Base-by-base conservation (phyloP, 2,329 filamentous ascomycete genomes). In the Pyrenophora seminiperda region DNA sequence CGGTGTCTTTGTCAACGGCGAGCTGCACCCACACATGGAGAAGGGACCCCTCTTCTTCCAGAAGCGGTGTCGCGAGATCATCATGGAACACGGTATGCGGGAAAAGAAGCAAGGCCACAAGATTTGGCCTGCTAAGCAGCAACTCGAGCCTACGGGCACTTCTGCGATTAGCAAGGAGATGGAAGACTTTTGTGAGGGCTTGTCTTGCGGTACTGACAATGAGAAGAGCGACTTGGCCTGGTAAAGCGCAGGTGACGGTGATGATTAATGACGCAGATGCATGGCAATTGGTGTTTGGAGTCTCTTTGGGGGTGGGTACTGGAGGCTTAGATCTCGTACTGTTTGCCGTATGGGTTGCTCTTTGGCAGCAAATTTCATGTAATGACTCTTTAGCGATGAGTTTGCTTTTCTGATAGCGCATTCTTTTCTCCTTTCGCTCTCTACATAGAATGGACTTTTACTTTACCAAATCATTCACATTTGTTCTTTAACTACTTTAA, bases 1-100 rank as follows among this genome's bases (percentile, higher is more conserved):
- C 0, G 83, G 83, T 6, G 77, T 86, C 42, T 87, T 85, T 51
- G 73, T 84, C 65, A 86, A 83, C 61, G 84, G 84, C 43, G 80
- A 85, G 65, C 73, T 87, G 68, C 84, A 87, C 65, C 83, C 84
- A 0, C 74, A 76, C 41, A 78, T 81, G 68, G 84, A 87, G 67
- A 81, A 84, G 65, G 81, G 82, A 0, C 81, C 82, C 0, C 70
- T 84, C 0, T 82, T 78, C 68, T 83, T 84, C 75, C 81, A 84
- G 72, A 76, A 76, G 36, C 67, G 70, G 3, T 76, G 80, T 27
- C 78, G 81, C 3, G 76, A 82, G 32, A 64, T 75, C 13, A 68
- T 84, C 27, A 73, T 72, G 22, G 73, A 75, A 30, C 81, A 84
- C 56, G 70, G 75, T 54, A 70, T 76, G 52, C 70, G 71, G 18